phyloP scores from a whole-genome alignment of 176 grass and related monocot genomes.

The Avena insularis region DNA sequence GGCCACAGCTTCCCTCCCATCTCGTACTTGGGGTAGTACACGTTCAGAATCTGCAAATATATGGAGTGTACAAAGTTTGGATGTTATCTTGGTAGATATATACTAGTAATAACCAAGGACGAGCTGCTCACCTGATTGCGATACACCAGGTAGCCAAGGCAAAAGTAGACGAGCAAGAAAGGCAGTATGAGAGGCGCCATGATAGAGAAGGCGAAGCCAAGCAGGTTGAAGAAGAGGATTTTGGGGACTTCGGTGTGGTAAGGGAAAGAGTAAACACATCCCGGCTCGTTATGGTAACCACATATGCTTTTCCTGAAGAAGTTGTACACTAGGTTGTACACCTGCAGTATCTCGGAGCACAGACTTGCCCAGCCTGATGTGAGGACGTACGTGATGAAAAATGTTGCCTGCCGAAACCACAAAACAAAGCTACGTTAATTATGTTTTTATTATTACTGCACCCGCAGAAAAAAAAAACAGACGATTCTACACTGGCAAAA shows the following conservation, averaged over 20 bases:
- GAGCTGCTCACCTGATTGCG: slow-evolving; percentile 73
- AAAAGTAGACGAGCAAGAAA: slow-evolving; percentile 87
- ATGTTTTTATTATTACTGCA: not conserved
- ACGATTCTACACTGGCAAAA: not conserved
- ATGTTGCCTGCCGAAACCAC: slow-evolving; percentile 70
- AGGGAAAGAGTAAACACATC: slow-evolving; percentile 77
- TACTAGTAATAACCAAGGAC: not conserved
- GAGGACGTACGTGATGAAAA: slow-evolving; percentile 97
- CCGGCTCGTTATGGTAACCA: slow-evolving; percentile 58
- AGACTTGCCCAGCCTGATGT: slow-evolving; percentile 91
- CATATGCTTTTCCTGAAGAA: slow-evolving; percentile 65
- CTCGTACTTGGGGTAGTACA: slow-evolving; percentile 85
- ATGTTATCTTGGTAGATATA: not conserved
- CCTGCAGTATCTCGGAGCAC: slow-evolving; percentile 90
- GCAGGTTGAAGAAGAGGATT: slow-evolving; percentile 73
- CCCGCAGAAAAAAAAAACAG: not conserved
- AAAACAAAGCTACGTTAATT: not conserved
- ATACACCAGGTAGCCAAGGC: slow-evolving; percentile 89
- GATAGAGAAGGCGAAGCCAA: slow-evolving; percentile 93
- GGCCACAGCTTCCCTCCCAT: slow-evolving; percentile 88
- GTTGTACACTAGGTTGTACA: slow-evolving; percentile 71
- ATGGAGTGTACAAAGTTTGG: not conserved
- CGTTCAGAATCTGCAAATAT: slow-evolving; percentile 75
- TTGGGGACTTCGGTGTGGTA: slow-evolving; percentile 96
- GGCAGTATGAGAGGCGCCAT: slow-evolving; percentile 95